Evolutionary conservation across 2,329 filamentous ascomycete genomes (phyloP).

Genomic region (Xylariaceae sp.): DNA sequence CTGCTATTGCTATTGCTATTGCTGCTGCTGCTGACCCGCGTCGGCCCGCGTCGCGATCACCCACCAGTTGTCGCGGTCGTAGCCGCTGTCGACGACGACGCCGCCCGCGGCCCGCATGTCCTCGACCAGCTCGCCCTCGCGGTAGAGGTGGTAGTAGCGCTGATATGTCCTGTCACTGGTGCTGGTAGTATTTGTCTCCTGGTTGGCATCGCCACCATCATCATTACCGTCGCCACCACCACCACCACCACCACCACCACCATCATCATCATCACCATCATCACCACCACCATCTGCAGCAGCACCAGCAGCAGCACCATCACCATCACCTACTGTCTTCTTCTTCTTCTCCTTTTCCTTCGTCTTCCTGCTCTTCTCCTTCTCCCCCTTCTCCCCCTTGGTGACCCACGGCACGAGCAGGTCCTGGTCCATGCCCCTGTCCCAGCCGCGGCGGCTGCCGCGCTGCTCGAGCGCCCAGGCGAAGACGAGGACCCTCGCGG

Average conservation of each 20-base stretch:
- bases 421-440: conserved; percentile 76
- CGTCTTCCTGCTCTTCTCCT: conserved; percentile 13
- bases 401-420: conserved; percentile 95
- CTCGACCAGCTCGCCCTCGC: conserved; percentile 75
- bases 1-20: no score
- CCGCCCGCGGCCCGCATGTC: conserved; percentile 72
- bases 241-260: not conserved
- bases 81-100: conserved; percentile 68
- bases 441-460: conserved; percentile 79
- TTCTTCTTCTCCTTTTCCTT: conserved; percentile 6
- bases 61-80: conserved; percentile 99
- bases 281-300: not conserved
- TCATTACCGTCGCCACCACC: not conserved
- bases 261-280: not conserved
- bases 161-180: conserved; percentile 60
- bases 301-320: conserved; percentile 1
- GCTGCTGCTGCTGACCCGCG: no score
- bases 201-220: not conserved
- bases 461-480: conserved; percentile 96
- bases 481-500: conserved; percentile 70
- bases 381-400: conserved; percentile 26
- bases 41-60: conserved; percentile 49
- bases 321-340: not conserved
- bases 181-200: no score
- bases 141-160: conserved; percentile 91